Evolutionary conservation across 139 green algal species (phyloP).

Genomic region (Auxenochlorella protothecoides): DNA sequence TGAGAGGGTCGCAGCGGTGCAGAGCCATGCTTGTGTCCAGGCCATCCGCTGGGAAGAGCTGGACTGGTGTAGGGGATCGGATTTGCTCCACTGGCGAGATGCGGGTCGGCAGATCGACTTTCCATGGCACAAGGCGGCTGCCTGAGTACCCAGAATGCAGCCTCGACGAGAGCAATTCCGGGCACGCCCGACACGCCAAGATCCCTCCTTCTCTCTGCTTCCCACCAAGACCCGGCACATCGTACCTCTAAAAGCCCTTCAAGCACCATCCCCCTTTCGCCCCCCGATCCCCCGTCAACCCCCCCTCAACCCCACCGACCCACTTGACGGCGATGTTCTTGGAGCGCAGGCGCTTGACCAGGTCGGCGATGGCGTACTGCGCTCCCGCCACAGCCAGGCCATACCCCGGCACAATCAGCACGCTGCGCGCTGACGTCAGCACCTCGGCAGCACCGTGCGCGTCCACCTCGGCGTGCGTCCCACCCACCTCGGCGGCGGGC

Average conservation of each 20-base stretch:
- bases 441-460: constrained; percentile 23
- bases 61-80: not conserved
- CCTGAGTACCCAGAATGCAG: no score
- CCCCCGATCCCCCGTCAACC: not conserved
- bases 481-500: constrained; percentile 1
- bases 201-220: not conserved
- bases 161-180: no score
- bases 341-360: constrained; percentile 41
- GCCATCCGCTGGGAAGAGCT: no score
- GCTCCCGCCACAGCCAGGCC: constrained; percentile 76
- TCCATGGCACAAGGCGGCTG: no score
- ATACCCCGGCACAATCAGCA: constrained; percentile 84
- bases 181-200: not conserved
- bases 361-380: constrained; percentile 64
- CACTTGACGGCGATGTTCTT: constrained; percentile 44
- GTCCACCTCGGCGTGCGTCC: constrained; percentile 28
- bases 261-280: no score
- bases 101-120: no score
- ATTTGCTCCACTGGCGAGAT: not conserved
- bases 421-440: constrained; percentile 35
- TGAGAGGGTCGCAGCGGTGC: no score
- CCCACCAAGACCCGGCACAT: not conserved
- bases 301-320: not conserved
- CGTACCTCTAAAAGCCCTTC: no score
- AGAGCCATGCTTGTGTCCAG: no score